A percentile compares a stretch with the other conserved stretches of the same genome.
Evolutionary conservation across 768 basidiomycete species (phyloP).

Genomic region (Grammothele lineata): DNA sequence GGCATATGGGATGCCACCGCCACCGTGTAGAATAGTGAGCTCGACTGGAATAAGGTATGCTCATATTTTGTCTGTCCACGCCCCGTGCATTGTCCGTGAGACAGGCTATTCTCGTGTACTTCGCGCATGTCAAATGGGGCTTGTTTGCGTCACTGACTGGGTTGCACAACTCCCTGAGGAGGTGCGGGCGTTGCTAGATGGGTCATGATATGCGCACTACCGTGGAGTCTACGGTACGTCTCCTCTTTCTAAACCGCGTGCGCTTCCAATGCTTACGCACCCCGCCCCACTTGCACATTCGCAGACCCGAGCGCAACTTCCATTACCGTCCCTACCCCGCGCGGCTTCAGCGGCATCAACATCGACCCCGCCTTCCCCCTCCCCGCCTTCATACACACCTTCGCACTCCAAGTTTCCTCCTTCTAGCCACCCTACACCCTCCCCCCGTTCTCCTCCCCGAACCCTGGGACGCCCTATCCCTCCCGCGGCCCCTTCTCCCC

Average conservation of each 20-base stretch:
- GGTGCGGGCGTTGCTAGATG: constrained; percentile 5
- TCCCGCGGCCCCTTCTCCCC: background rate
- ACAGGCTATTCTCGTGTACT: no score
- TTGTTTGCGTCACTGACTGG: no score
- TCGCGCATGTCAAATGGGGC: no score
- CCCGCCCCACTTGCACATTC: no score
- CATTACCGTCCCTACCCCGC: background rate
- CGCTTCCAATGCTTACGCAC: no score
- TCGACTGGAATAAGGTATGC: no score
- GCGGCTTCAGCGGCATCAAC: background rate
- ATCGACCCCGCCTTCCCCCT: background rate
- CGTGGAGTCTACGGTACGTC: constrained; percentile 13
- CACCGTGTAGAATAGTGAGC: no score
- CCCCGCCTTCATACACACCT: background rate
- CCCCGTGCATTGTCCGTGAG: no score
- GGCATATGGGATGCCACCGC: no score
- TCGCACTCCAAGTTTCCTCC: constrained; percentile 2
- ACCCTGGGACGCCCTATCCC: background rate
- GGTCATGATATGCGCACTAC: constrained; percentile 12
- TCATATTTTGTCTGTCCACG: no score
- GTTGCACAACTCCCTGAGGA: constrained; percentile 7
- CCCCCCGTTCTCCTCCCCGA: background rate
- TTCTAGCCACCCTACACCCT: constrained; percentile 8
- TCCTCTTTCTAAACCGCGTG: no score
- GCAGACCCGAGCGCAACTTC: constrained; percentile 5